Evolutionary conservation across 352 stramenopile species (phyloP).

Genomic region (Peronospora farinosa): DNA sequence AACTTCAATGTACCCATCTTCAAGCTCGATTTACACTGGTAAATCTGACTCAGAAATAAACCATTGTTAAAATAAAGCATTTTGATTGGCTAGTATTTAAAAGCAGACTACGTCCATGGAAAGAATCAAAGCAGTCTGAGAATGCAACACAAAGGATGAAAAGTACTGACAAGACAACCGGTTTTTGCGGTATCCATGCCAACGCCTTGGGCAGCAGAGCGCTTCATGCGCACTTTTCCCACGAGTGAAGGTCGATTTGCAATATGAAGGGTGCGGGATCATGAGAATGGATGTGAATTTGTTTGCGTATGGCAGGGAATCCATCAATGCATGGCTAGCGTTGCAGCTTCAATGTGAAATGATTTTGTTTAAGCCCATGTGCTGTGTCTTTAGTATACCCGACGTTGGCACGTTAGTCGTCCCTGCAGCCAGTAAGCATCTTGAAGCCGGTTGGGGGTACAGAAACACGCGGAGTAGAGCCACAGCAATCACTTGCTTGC

Average conservation of each 20-base stretch:
- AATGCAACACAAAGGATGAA: background rate
- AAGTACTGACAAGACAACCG: background rate
- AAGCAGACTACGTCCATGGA: constrained; percentile 1
- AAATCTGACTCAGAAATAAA: background rate
- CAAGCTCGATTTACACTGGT: too few species aligned
- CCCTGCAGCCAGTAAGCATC: too few species aligned
- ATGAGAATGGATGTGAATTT: background rate
- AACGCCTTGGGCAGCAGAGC: background rate
- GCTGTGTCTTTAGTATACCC: too few species aligned
- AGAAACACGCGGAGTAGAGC: background rate
- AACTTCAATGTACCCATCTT: constrained; percentile 21
- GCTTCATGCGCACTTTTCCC: background rate
- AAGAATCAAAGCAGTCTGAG: constrained; percentile 6
- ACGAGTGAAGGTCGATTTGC: background rate
- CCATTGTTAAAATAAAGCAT: background rate
- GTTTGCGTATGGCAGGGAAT: background rate
- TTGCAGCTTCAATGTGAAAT: too few species aligned
- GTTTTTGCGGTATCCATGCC: background rate
- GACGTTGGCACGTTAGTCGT: too few species aligned
- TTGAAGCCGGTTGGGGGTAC: too few species aligned
- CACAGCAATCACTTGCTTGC: background rate
- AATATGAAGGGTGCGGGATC: background rate
- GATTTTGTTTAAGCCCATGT: too few species aligned
- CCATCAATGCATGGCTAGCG: too few species aligned
- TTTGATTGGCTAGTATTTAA: constrained; percentile 7